Evolutionary conservation across 805 yeast species (phyloP).

Genomic region (Wickerhamiella galacta): DNA sequence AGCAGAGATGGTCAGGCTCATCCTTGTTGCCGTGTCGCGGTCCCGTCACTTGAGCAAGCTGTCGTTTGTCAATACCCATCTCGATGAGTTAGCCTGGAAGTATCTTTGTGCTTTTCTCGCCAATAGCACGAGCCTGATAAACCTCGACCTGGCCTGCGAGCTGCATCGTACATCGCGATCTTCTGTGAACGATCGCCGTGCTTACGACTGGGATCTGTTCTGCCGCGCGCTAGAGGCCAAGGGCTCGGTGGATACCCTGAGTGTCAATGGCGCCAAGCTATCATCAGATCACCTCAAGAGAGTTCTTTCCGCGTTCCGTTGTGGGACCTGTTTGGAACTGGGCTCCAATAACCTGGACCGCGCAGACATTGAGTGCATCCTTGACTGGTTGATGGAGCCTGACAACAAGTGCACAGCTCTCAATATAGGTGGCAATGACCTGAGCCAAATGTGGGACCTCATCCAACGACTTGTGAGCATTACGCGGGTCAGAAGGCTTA

Average conservation of each 20-base stretch:
- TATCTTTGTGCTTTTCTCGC: constrained; percentile 59
- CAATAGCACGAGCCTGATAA: constrained; percentile 29
- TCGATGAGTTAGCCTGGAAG: constrained; percentile 63
- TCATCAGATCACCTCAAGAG: constrained; percentile 29
- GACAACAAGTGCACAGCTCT: constrained; percentile 42
- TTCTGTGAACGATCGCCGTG: constrained; percentile 34
- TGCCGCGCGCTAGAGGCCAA: constrained; percentile 51
- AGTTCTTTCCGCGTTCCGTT: constrained; percentile 37
- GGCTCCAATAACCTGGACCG: constrained; percentile 53
- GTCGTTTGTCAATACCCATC: constrained; percentile 61
- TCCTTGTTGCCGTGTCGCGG: constrained; percentile 53
- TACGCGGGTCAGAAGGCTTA: constrained; percentile 44
- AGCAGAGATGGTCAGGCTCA: constrained; percentile 55
- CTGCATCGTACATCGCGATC: constrained; percentile 10
- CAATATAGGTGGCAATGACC: constrained; percentile 72
- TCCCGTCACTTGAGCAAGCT: constrained; percentile 54
- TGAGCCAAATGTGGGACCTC: constrained; percentile 16
- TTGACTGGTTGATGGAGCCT: constrained; percentile 37
- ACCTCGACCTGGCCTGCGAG: constrained; percentile 18
- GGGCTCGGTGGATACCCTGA: constrained; percentile 63
- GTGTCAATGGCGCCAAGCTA: constrained; percentile 63
- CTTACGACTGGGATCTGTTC: constrained; percentile 70
- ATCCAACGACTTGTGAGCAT: constrained; percentile 16
- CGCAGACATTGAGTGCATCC: constrained; percentile 40
- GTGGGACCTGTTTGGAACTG: constrained; percentile 51